Base-by-base conservation (phyloP, 2,329 filamentous ascomycete species). In the Beauveria sp. region DNA sequence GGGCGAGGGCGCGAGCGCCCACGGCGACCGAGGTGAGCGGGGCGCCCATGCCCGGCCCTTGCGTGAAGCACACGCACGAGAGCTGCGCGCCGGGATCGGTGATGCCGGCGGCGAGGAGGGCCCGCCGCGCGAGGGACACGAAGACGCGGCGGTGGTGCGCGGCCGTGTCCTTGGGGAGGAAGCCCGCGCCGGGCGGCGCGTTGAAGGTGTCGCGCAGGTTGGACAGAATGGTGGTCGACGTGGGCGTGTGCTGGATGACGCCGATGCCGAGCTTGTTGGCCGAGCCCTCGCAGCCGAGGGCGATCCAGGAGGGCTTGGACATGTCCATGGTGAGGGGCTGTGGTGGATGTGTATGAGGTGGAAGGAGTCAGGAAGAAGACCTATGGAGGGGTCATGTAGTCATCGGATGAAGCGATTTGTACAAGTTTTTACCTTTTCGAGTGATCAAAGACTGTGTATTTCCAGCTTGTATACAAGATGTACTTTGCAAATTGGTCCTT, bases 251-350 rank as follows among this genome's bases (percentile, higher is more conserved):
- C 26, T 86, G 84, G 73, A 99, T 96, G 63, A 99, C 81, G 70
- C 95, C 95, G 63, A 98, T 88, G 67, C 93, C 95, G 58, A 99
- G 86, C 77, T 99, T 99, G 82, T 99, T 99, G 76, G 95, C 95
- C 62, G 91, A 96, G 74, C 95, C 93, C 80, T 99, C 95, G 72
- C 81, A 83, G 66, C 83, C 83, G 65, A 86, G 76, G 67, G 83
- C 80, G 65, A 85, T 79, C 70, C 80, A 80, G 62, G 77, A 68
- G 64, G 71, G 64, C 70, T 75, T 69, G 66, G 70, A 62, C 31
- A 62, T 60, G 49, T 67, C 62, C 67, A 72, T 70, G 53, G 67
- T 20, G 54, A n/a, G 45, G 28, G 24, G 26, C 12, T 50, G 22
- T n/a, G 34, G 22, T 16, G 18, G 31, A 10, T n/a, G 38, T 49